Evolutionary conservation across 495 filamentous ascomycete species (phyloP), one percentile per base, ranked within the genome.

Genomic region (Xylaria flabelliformis): DNA sequence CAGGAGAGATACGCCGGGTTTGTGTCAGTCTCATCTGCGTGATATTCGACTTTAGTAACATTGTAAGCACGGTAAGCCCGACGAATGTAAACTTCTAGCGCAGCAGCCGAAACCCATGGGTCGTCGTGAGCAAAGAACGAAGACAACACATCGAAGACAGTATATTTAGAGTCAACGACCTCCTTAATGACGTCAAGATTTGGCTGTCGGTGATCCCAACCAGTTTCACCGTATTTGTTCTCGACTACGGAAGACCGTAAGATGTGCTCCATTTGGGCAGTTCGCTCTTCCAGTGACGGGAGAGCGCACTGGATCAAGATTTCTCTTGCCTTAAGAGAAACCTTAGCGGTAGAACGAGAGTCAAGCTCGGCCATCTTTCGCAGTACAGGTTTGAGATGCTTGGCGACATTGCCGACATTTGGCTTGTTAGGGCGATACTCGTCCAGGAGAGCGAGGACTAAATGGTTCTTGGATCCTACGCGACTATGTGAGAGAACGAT

Each of bases 251-350:
- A 95, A 44, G 96, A 97, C 50, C 95, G 93, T 42, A 99, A 88
- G 75, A 99, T 99, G 82, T 98, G 95, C 84, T 98, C 97, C 96
- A 99, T 98, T 83, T 99, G 96, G 44, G 91, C 89, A 8, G 93
- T 91, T 74, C 96, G 89, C 87, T 99, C 96, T 80, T 98, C 96
- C 29, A 99, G 86, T 6, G 97, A 98, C 0, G 96, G 96, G 78
- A 99, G 87, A 42, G 96, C 95, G 74, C 94, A 98, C 83, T 98
- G 96, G 70, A 99, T 99, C 62, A 98, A 88, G 39, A 98, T 91
- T 81, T 99, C 96, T 75, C 96, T 92, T 44, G 96, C 95, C 86
- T 98, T 98, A 76, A 98, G 88, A 0, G 95, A 92, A 44, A 99
- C 95, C 89, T 99, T 99, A 69, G 96, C 92, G 17, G 94, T 94